phyloP scores from a whole-genome alignment of 2,329 filamentous ascomycete species.

The Cytospora paraplurivora region DNA sequence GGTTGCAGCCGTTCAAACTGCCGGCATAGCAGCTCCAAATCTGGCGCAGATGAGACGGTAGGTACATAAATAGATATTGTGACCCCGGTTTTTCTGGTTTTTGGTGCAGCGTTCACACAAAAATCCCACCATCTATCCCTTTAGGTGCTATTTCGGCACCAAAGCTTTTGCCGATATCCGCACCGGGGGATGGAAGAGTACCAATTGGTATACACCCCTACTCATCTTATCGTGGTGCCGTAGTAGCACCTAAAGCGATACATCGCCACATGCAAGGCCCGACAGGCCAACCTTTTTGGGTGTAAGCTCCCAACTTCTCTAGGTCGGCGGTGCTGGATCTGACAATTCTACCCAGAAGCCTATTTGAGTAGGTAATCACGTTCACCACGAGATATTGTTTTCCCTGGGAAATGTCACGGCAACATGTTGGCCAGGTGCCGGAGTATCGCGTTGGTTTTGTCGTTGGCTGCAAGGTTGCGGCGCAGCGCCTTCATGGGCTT shows the following conservation, averaged over 20 bases:
- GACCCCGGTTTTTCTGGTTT: constrained; percentile 1
- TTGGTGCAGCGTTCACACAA: constrained; percentile 4
- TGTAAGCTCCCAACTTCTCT: constrained; percentile 3
- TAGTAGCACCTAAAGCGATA: too few species aligned
- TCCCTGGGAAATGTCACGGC: not conserved
- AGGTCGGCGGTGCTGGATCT: not conserved
- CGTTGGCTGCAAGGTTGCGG: too few species aligned
- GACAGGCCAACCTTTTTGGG: constrained; percentile 15
- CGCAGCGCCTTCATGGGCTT: too few species aligned
- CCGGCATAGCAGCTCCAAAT: constrained; percentile 14
- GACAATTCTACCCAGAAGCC: not conserved
- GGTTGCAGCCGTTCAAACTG: constrained; percentile 7
- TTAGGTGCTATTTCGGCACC: too few species aligned
- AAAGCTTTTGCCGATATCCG: too few species aligned
- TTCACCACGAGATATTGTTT: not conserved
- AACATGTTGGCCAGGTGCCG: not conserved
- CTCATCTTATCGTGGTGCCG: too few species aligned
- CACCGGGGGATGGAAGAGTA: too few species aligned
- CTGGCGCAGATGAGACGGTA: not conserved
- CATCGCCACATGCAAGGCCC: constrained; percentile 12
- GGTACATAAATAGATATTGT: not conserved
- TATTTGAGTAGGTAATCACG: not conserved
- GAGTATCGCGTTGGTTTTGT: not conserved
- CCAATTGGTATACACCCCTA: too few species aligned
- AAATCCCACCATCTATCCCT: constrained; percentile 13